Conservation (phyloP, 2,329 filamentous ascomycete genomes). For the Exophiala dermatitidis region DNA sequence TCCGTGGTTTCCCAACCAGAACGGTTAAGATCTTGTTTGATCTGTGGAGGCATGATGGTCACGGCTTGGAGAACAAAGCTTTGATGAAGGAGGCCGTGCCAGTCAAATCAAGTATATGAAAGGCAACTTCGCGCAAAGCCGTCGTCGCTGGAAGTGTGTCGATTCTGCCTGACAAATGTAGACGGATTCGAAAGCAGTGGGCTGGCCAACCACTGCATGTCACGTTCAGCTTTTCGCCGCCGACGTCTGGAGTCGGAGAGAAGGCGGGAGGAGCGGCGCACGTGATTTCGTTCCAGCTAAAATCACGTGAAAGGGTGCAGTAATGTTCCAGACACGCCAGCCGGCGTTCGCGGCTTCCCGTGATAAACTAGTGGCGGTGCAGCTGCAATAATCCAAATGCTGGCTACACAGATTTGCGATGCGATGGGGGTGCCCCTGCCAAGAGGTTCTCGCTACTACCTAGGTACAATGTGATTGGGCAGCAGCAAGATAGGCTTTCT, state of each 20-base stretch:
- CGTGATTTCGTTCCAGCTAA: neutral
- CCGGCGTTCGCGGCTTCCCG: too few species aligned
- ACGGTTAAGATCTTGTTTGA: slow-evolving; percentile 91
- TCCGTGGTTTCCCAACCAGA: slow-evolving; percentile 82
- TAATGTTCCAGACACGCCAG: too few species aligned
- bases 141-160: neutral
- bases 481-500: neutral
- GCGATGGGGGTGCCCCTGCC: slow-evolving; percentile 1
- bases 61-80: neutral
- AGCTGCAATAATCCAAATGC: neutral
- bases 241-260: neutral
- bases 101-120: neutral
- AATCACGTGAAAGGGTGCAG: neutral
- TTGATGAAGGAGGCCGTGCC: neutral
- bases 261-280: neutral
- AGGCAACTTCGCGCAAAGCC: neutral
- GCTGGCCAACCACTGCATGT: neutral
- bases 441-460: neutral
- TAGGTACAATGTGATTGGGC: neutral
- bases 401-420: neutral
- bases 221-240: neutral
- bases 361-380: neutral
- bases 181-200: neutral
- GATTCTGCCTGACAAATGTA: neutral
- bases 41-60: slow-evolving; percentile 62